A percentile compares a stretch with the other conserved stretches of the same genome.
Evolutionary conservation across 257 asterid genomes (phyloP).

Genomic region (Solanum appendiculatum): DNA sequence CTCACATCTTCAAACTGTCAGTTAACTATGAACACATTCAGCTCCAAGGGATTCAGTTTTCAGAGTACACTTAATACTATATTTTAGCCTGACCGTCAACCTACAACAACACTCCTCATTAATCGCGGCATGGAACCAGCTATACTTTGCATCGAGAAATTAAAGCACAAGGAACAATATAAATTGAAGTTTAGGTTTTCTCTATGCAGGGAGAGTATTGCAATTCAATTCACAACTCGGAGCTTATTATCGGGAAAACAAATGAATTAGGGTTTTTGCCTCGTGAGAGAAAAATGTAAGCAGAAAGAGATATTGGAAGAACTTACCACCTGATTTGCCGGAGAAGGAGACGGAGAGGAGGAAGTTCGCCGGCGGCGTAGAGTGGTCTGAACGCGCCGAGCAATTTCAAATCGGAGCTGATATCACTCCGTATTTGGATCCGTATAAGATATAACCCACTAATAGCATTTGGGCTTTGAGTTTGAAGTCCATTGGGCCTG

Average conservation of each 20-base stretch:
- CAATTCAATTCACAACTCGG: neutral
- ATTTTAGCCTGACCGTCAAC: neutral
- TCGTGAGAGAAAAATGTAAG: neutral
- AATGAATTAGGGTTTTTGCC: neutral
- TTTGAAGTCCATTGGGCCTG: neutral
- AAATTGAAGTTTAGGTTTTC: neutral
- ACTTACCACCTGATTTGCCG: neutral
- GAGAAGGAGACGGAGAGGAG: neutral
- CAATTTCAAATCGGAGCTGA: neutral
- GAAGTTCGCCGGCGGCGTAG: neutral
- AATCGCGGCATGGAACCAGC: neutral
- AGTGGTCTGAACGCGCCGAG: neutral
- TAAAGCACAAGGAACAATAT: neutral
- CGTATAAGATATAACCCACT: neutral
- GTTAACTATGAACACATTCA: neutral
- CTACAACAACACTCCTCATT: neutral
- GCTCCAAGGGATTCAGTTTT: neutral
- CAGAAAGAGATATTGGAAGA: neutral
- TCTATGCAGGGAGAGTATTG: neutral
- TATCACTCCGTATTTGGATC: neutral
- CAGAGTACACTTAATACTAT: too few relatives aligned
- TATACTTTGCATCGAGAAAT: neutral
- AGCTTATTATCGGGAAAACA: neutral
- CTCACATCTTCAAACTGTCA: neutral
- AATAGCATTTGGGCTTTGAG: neutral